Base-by-base conservation (phyloP, 257 asterid species). In the Plantago ovata region DNA sequence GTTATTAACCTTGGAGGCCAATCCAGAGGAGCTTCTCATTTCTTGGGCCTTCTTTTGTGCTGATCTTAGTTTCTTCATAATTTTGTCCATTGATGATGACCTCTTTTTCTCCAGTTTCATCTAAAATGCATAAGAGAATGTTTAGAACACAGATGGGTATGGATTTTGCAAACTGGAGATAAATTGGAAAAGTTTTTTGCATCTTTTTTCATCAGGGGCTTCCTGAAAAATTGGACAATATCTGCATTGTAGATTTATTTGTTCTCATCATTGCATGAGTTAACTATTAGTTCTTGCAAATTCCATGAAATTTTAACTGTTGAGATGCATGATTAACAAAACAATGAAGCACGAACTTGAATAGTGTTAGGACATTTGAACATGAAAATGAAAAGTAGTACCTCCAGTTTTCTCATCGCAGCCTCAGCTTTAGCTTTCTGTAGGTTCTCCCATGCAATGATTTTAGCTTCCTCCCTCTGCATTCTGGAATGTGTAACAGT, bases 81-180 rank as follows among this genome's bases (percentile, higher is more conserved):
- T 93, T 76, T 78, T 93, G 77, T 84, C 96, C 88, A 89, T 89
- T 24, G 99, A 89, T 22, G 96, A 77, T 13, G 99, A 84, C 72
- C 95, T 84, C 89, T 82, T 93, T 78, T 89, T 93, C 66, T 93
- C 97, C 87, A 93, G 23, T 73, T 93, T 84, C 96, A 93, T 81
- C 99, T 93, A 71, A 72, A 67, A 56, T 11, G 13, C 56, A 53
- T 43, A 63, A 32, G 54, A 28, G 53, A 58, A 70, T 74, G 3
- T 32, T 54, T 19, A 7, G 15, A 2, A 5, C 6, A 9, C 7
- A 36, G 19, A 42, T 9, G 45, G 23, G 8, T 9, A 8, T 9
- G 15, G 9, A 7, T 53, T 33, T 5, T 23, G 12, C 4, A 44
- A 10, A 42, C 14, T 38, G 20, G 44, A 21, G 10, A 33, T 20